These are phyloP conservation scores for Mediolabrus comicus DNA, from an alignment of 108 stramenopile species.

Conservation along the genomic window DNA sequence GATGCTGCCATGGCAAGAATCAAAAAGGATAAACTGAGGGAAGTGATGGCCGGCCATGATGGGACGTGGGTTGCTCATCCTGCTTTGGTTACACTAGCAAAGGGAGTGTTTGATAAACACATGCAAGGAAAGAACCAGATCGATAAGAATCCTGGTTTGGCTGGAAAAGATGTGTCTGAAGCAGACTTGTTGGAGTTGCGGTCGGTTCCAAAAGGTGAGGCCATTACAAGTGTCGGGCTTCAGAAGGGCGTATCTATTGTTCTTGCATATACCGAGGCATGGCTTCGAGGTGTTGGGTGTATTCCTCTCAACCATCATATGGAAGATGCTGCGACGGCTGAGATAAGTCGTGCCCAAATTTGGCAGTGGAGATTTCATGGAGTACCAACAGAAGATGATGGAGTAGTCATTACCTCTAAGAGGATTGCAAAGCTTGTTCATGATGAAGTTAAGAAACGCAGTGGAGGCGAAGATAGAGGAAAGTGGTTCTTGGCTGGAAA, in stretches of 20 bases:
- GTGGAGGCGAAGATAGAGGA: slow-evolving; percentile 48
- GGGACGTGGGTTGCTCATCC: slow-evolving; percentile 98
- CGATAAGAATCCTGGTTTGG: slow-evolving; percentile 53
- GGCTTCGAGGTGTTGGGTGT: slow-evolving; percentile 92
- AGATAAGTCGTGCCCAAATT: slow-evolving; percentile 92
- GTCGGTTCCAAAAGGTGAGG: slow-evolving; percentile 56
- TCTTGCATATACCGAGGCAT: slow-evolving; percentile 90
- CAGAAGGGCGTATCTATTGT: slow-evolving; percentile 83
- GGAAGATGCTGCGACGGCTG: slow-evolving; percentile 97
- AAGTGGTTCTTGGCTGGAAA: slow-evolving; percentile 83
- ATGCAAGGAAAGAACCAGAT: slow-evolving; percentile 90
- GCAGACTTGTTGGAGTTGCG: slow-evolving; percentile 67
- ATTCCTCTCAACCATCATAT: slow-evolving; percentile 90
- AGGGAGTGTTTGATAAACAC: slow-evolving; percentile 86
- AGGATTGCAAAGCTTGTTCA: slow-evolving; percentile 65
- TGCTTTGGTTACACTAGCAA: slow-evolving; percentile 82
- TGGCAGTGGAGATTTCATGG: slow-evolving; percentile 86
- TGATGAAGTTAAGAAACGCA: slow-evolving; percentile 56
- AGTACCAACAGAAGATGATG: slow-evolving; percentile 75
- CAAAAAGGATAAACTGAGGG: slow-evolving; percentile 86
- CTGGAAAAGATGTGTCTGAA: slow-evolving; percentile 62
- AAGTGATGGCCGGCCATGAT: slow-evolving; percentile 90
- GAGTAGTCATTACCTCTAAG: slow-evolving; percentile 53
- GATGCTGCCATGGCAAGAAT: slow-evolving; percentile 80
- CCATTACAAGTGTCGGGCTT: slow-evolving; percentile 76